A percentile compares a stretch with the other conserved stretches of the same genome.
Conservation (phyloP, 345 rosid species). For the Citrus maxima region DNA sequence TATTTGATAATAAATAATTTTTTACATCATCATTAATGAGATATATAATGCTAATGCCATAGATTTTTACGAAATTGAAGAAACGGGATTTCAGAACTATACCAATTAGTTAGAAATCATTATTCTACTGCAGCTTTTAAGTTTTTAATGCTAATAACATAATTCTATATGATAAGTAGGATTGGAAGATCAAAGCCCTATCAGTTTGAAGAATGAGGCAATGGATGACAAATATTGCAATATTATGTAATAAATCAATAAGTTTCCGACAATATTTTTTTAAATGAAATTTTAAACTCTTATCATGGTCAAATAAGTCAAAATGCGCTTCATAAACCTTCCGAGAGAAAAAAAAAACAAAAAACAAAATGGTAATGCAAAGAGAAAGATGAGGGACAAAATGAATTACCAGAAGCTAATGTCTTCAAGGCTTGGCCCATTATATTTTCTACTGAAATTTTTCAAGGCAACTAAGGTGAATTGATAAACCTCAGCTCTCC, state of each 20-base stretch:
- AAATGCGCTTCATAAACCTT: neutral
- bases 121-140: neutral
- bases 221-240: no score
- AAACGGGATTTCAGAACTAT: no score
- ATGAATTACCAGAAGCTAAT: constrained; percentile 21
- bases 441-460: neutral
- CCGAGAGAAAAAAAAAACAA: neutral
- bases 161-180: neutral
- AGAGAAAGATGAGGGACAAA: neutral
- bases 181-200: no score
- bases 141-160: neutral
- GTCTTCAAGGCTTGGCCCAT: neutral
- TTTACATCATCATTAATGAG: no score
- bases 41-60: no score
- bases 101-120: no score
- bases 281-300: neutral
- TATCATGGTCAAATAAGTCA: no score
- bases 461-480: neutral
- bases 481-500: neutral
- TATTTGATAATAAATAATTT: no score
- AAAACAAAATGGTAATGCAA: neutral
- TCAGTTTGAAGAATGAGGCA: no score
- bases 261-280: neutral
- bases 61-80: neutral
- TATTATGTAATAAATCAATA: neutral